Conservation (phyloP, 2,329 filamentous ascomycete genomes). For the Colletotrichum sp. region DNA sequence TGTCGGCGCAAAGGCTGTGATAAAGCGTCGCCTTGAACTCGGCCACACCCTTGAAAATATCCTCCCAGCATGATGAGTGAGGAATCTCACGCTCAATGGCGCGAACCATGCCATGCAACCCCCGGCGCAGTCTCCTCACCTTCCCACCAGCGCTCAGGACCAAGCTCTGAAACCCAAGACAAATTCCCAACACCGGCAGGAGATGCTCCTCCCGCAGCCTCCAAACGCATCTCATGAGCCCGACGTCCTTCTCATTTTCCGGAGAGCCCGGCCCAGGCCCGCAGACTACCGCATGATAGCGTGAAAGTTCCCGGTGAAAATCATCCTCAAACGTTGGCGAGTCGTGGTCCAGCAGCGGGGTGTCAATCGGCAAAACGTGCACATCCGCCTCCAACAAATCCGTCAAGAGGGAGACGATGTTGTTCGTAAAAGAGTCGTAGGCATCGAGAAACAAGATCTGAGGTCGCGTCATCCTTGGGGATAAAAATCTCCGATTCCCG, state of each 20-base stretch:
- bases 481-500: background rate
- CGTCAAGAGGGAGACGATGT: constrained; percentile 84
- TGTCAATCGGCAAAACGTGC: constrained; percentile 74
- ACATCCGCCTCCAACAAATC: constrained; percentile 72
- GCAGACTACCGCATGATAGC: constrained; percentile 85
- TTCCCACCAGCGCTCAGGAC: constrained; percentile 70
- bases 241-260: constrained; percentile 74
- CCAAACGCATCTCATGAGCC: constrained; percentile 82
- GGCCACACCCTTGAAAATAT: constrained; percentile 69
- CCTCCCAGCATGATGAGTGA: constrained; percentile 29
- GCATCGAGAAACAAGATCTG: constrained; percentile 89
- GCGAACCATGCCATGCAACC: constrained; percentile 83
- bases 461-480: constrained; percentile 31
- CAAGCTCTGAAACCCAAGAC: constrained; percentile 87
- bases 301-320: constrained; percentile 54
- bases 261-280: constrained; percentile 92
- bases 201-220: constrained; percentile 59
- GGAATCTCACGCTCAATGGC: constrained; percentile 60
- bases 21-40: constrained; percentile 77
- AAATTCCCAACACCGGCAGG: constrained; percentile 85
- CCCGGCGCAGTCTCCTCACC: constrained; percentile 71
- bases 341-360: constrained; percentile 50
- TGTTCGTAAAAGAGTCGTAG: constrained; percentile 96
- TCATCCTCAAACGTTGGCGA: constrained; percentile 44
- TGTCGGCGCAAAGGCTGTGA: constrained; percentile 65